These are phyloP conservation scores for Scleromitrula shiraiana DNA, from an alignment of 2,329 filamentous ascomycete genomes.

Conservation along the genomic window DNA sequence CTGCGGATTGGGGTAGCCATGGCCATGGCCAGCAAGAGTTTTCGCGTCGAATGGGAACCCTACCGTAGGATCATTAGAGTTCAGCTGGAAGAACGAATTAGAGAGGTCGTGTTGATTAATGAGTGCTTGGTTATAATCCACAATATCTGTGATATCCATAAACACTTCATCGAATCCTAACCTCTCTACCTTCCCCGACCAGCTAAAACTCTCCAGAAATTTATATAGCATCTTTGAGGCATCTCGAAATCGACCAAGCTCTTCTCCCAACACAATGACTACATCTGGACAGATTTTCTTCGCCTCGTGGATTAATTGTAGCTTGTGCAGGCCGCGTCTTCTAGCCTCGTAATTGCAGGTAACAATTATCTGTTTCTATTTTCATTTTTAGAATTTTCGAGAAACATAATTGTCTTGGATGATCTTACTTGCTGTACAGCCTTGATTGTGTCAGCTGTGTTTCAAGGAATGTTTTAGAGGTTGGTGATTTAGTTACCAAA, in stretches of 20 bases:
- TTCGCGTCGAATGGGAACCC: slow-evolving; percentile 77
- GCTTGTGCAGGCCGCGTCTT: slow-evolving; percentile 63
- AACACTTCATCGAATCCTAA: slow-evolving; percentile 85
- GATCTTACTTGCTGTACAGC: slow-evolving; percentile 28
- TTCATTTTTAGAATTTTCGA: slow-evolving; percentile 30
- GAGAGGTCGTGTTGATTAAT: slow-evolving; percentile 58
- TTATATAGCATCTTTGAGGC: slow-evolving; percentile 73
- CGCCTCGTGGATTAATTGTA: slow-evolving; percentile 79
- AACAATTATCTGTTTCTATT: slow-evolving; percentile 55
- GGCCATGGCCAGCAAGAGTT: slow-evolving; percentile 49
- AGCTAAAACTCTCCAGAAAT: slow-evolving; percentile 65
- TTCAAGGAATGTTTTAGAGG: slow-evolving; percentile 40
- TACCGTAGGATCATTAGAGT: slow-evolving; percentile 61
- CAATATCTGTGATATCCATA: slow-evolving; percentile 68
- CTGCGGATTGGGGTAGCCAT: slow-evolving; percentile 24
- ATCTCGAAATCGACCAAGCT: slow-evolving; percentile 76
- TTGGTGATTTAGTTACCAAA: slow-evolving; percentile 45
- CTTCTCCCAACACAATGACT: slow-evolving; percentile 79
- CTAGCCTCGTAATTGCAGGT: slow-evolving; percentile 94
- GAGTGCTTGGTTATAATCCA: slow-evolving; percentile 70
- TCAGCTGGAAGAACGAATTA: slow-evolving; percentile 74
- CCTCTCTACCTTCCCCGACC: slow-evolving; percentile 70
- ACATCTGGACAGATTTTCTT: slow-evolving; percentile 74
- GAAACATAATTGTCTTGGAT: neutral
- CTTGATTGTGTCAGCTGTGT: slow-evolving; percentile 19